phyloP scores from a whole-genome alignment of 2,329 filamentous ascomycete species.

The Botrytis medusae region DNA sequence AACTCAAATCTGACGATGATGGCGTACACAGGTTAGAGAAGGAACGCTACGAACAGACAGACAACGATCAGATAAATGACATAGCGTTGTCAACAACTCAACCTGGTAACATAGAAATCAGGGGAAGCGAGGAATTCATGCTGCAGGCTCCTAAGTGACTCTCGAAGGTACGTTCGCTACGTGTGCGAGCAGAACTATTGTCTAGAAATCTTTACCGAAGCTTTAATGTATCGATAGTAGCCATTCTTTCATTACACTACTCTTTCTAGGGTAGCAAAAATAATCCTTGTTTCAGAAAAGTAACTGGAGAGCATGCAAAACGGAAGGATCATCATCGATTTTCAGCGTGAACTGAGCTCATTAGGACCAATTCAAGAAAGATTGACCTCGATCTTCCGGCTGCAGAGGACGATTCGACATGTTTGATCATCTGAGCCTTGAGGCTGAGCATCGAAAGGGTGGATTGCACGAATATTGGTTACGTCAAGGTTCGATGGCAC shows the following conservation, averaged over 20 bases:
- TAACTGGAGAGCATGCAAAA: background rate
- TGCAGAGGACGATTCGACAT: background rate
- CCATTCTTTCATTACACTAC: background rate
- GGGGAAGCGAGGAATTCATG: background rate
- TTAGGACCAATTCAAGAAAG: background rate
- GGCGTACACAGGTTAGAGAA: background rate
- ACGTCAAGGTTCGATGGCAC: background rate
- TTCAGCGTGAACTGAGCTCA: background rate
- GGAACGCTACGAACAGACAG: background rate
- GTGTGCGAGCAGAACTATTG: no score
- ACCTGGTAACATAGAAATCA: background rate
- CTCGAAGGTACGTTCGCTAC: background rate
- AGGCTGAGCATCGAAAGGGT: background rate
- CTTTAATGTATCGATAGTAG: background rate
- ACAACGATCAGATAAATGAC: background rate
- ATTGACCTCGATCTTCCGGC: background rate
- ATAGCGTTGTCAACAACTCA: background rate
- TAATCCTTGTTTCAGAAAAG: background rate
- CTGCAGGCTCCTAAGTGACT: background rate
- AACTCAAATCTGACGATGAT: constrained; percentile 23
- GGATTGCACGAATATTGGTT: background rate
- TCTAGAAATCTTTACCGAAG: background rate
- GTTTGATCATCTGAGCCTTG: background rate
- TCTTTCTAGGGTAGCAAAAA: background rate
- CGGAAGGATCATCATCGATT: no score